A percentile compares a stretch with the other conserved stretches of the same genome.
Conservation (phyloP, 2,329 filamentous ascomycete species). For the Sporothrix schenckii region DNA sequence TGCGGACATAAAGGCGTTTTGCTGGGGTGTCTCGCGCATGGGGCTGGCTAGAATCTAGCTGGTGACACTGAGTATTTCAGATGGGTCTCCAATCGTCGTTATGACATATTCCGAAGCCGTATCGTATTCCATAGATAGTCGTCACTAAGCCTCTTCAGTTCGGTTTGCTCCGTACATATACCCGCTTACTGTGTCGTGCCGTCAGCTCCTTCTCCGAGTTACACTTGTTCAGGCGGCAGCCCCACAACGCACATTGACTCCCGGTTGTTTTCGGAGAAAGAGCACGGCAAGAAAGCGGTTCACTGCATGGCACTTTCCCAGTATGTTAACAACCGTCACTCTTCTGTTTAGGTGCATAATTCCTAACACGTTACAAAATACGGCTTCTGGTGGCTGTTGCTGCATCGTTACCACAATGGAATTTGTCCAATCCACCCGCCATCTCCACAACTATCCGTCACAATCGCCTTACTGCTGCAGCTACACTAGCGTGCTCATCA, state of each 20-base stretch:
- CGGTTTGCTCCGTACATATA: neutral
- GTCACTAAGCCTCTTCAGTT: neutral
- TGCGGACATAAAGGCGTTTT: conserved; percentile 7
- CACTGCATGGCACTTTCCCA: neutral
- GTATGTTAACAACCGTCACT: neutral
- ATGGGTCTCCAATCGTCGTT: neutral
- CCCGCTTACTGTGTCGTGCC: neutral
- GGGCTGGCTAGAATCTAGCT: neutral
- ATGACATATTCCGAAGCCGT: conserved; percentile 1
- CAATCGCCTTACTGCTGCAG: conserved; percentile 16
- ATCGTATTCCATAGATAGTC: neutral
- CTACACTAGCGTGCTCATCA: neutral
- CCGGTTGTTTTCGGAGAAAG: conserved; percentile 9
- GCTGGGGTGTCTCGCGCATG: neutral
- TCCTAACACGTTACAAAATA: neutral
- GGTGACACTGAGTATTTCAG: neutral
- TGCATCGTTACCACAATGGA: neutral
- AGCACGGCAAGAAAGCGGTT: neutral
- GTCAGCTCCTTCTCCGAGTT: conserved; percentile 1
- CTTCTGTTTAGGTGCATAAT: conserved; percentile 15
- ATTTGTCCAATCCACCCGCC: neutral
- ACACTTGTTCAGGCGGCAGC: neutral
- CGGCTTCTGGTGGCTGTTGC: too few species aligned
- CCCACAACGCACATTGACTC: conserved; percentile 12
- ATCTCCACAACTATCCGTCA: too few species aligned